Conservation (phyloP, 129 eudicot genomes). For the Apium graveolens region DNA sequence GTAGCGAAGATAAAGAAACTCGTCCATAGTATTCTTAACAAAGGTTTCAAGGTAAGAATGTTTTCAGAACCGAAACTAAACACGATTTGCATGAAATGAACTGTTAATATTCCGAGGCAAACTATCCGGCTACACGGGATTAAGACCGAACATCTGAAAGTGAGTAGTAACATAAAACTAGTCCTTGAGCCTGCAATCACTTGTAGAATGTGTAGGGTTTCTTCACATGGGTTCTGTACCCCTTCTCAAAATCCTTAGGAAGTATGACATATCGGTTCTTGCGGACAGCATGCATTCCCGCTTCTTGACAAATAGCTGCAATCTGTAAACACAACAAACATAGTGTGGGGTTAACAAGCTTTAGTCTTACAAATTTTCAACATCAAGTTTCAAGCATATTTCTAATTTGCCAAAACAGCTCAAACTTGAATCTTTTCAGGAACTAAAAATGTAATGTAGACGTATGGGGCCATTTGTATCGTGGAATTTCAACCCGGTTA, state of each 20-base stretch:
- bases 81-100: neutral
- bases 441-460: no score
- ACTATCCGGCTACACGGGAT: neutral
- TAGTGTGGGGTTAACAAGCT: constrained; percentile 20
- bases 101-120: neutral
- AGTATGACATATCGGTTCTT: constrained; percentile 81
- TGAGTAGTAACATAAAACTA: no score
- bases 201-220: constrained; percentile 84
- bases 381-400: no score
- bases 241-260: constrained; percentile 88
- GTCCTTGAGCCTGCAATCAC: constrained; percentile 13
- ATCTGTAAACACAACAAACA: constrained; percentile 32
- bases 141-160: no score
- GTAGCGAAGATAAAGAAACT: no score
- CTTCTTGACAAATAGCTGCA: constrained; percentile 89
- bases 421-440: no score
- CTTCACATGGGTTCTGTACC: constrained; percentile 68
- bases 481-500: no score
- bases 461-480: no score
- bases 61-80: neutral
- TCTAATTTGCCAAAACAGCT: no score
- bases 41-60: no score
- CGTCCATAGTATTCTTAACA: no score
- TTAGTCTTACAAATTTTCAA: no score
- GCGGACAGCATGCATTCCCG: constrained; percentile 90